A percentile compares a stretch with the other conserved stretches of the same genome.
Evolutionary conservation across 495 filamentous ascomycete species (phyloP).

Genomic region (Evansstolkia leycettana): DNA sequence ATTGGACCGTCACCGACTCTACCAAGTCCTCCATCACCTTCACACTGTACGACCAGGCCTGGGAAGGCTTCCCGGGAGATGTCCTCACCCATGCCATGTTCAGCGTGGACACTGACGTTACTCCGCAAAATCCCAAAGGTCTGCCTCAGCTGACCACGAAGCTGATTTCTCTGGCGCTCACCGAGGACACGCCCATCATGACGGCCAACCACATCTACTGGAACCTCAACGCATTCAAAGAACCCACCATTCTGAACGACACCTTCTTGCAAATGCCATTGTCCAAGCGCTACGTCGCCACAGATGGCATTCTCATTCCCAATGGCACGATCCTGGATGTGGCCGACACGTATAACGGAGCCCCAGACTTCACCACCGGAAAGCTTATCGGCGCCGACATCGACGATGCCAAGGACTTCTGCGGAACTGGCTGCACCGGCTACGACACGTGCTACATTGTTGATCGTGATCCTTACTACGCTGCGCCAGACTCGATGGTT

Average conservation of each 20-base stretch:
- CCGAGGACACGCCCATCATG: slow-evolving; percentile 72
- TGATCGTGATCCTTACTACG: slow-evolving; percentile 52
- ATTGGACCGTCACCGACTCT: slow-evolving; percentile 65
- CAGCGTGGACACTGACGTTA: slow-evolving; percentile 34
- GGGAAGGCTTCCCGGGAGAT: slow-evolving; percentile 69
- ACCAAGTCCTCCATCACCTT: slow-evolving; percentile 63
- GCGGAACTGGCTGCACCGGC: slow-evolving; percentile 62
- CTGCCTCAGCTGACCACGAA: slow-evolving; percentile 34
- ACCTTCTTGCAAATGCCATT: slow-evolving; percentile 61
- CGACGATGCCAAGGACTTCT: slow-evolving; percentile 44
- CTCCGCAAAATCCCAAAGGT: slow-evolving; percentile 26
- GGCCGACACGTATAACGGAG: slow-evolving; percentile 41
- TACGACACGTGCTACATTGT: slow-evolving; percentile 67
- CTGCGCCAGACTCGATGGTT: slow-evolving; percentile 46
- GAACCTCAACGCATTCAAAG: slow-evolving; percentile 76
- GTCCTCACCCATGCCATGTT: slow-evolving; percentile 70
- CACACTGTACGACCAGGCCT: slow-evolving; percentile 59
- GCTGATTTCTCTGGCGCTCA: slow-evolving; percentile 54
- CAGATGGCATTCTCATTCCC: slow-evolving; percentile 66
- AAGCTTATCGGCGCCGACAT: slow-evolving; percentile 67
- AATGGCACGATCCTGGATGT: slow-evolving; percentile 60
- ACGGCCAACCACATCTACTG: slow-evolving; percentile 76
- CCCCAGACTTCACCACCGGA: slow-evolving; percentile 66
- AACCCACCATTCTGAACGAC: slow-evolving; percentile 55
- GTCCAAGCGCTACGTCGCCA: slow-evolving; percentile 54